A percentile compares a stretch with the other conserved stretches of the same genome.
Evolutionary conservation across 345 rosid species (phyloP).

Genomic region (Acer saccharum): DNA sequence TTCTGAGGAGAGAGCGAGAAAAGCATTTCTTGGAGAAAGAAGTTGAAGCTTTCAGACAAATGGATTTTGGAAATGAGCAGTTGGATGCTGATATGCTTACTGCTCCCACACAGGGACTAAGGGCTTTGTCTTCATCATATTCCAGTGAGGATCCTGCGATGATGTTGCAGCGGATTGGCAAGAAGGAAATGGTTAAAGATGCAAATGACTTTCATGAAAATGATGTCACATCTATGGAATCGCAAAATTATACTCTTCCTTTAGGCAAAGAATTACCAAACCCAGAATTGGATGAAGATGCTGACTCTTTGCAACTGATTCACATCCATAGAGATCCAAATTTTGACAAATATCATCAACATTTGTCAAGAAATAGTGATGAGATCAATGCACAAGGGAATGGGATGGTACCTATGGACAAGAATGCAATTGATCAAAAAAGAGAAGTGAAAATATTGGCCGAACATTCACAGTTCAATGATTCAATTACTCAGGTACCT

Average conservation of each 20-base stretch:
- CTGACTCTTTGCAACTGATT: slow-evolving; percentile 20
- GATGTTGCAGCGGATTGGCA: slow-evolving; percentile 23
- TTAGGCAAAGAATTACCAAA: slow-evolving; percentile 46
- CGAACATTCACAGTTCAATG: slow-evolving; percentile 7
- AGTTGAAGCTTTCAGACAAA: slow-evolving; percentile 55
- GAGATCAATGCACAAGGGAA: slow-evolving; percentile 28
- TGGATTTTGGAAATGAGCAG: slow-evolving; percentile 46
- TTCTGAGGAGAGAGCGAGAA: slow-evolving; percentile 70
- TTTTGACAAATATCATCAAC: slow-evolving; percentile 12
- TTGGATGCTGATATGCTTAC: slow-evolving; percentile 30
- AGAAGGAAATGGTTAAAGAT: slow-evolving; percentile 29
- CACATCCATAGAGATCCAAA: slow-evolving; percentile 17
- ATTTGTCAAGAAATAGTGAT: slow-evolving; percentile 10
- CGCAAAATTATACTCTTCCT: slow-evolving; percentile 28
- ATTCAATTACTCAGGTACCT: slow-evolving; percentile 17
- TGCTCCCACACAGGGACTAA: slow-evolving; percentile 13
- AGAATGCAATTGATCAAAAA: slow-evolving; percentile 21
- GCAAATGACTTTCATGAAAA: slow-evolving; percentile 23
- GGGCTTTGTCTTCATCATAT: slow-evolving; percentile 28
- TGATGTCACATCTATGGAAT: slow-evolving; percentile 26
- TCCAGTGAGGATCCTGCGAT: slow-evolving; percentile 26
- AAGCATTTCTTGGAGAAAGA: slow-evolving; percentile 71
- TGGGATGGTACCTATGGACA: slow-evolving; percentile 14
- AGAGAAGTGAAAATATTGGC: slow-evolving; percentile 22
- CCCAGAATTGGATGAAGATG: slow-evolving; percentile 38